Conservation (phyloP, 257 asterid species). For the Datura wrightii region DNA sequence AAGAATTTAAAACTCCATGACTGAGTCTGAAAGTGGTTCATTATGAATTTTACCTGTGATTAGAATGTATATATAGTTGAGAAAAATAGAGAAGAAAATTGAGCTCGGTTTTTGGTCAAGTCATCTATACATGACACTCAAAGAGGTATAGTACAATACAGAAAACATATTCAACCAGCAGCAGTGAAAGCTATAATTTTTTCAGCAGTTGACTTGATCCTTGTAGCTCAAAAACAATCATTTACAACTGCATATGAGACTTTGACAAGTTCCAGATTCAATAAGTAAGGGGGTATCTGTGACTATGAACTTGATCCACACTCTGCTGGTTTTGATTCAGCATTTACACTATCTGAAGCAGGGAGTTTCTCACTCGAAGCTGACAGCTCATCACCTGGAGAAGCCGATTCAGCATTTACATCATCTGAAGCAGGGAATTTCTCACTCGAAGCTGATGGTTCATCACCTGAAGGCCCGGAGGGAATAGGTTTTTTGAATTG, state of each 20-base stretch:
- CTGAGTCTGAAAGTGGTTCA: too few relatives aligned
- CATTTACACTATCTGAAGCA: slow-evolving; percentile 34
- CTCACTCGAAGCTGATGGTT: slow-evolving; percentile 36
- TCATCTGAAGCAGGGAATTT: slow-evolving; percentile 38
- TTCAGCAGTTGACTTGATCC: slow-evolving; percentile 18
- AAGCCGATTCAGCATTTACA: slow-evolving; percentile 28
- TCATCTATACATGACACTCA: background rate
- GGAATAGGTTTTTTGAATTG: slow-evolving; percentile 60
- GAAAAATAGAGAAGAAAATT: too few relatives aligned
- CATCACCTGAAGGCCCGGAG: slow-evolving; percentile 29
- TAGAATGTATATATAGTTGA: too few relatives aligned
- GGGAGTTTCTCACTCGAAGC: slow-evolving; percentile 40
- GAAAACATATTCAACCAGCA: slow-evolving; percentile 22
- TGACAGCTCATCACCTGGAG: slow-evolving; percentile 24
- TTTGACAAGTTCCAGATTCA: background rate
- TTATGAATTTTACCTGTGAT: too few relatives aligned
- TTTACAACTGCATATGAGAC: background rate
- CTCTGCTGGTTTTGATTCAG: slow-evolving; percentile 32
- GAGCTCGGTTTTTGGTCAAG: background rate
- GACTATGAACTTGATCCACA: slow-evolving; percentile 36
- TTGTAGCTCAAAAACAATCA: background rate
- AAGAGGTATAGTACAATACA: slow-evolving; percentile 22
- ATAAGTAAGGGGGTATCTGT: background rate
- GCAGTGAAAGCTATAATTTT: background rate
- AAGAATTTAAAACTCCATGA: too few relatives aligned